Percentiles rank a stretch among this genome's conserved stretches.
Conservation (phyloP, 257 asterid genomes). For the Forsythia suspensa region DNA sequence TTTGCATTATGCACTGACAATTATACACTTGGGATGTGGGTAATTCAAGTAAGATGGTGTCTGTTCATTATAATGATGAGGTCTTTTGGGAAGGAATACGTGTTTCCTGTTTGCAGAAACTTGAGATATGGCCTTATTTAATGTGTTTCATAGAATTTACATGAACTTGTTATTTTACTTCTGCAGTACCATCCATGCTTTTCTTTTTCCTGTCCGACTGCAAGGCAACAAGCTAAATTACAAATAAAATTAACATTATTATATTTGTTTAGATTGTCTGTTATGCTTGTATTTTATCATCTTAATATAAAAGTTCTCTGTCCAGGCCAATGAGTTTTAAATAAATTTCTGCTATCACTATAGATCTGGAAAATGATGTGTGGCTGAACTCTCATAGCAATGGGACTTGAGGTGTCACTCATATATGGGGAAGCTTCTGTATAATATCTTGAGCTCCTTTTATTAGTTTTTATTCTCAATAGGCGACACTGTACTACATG, state of each 20-base stretch:
- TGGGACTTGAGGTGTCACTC: not conserved
- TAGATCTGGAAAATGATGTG: not conserved
- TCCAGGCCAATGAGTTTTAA: not conserved
- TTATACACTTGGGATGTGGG: not conserved
- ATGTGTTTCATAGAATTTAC: not conserved
- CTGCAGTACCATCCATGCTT: too few species aligned
- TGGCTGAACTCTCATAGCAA: not conserved
- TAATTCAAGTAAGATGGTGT: not conserved
- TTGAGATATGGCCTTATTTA: not conserved
- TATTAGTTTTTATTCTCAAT: not conserved
- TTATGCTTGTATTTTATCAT: not conserved
- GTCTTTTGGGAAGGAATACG: not conserved
- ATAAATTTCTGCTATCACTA: not conserved
- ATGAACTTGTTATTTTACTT: not conserved
- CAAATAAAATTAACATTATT: too few species aligned
- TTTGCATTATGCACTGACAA: not conserved
- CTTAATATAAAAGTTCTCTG: not conserved
- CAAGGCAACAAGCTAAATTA: not conserved
- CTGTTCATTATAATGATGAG: not conserved
- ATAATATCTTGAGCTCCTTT: not conserved
- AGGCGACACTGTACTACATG: not conserved
- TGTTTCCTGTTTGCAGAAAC: not conserved
- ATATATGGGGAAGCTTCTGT: not conserved
- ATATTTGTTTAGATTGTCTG: not conserved
- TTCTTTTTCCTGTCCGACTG: not conserved